A percentile compares a stretch with the other conserved stretches of the same genome.
phyloP scores from a whole-genome alignment of 768 basidiomycete genomes.

The Lactifluus piperatus region DNA sequence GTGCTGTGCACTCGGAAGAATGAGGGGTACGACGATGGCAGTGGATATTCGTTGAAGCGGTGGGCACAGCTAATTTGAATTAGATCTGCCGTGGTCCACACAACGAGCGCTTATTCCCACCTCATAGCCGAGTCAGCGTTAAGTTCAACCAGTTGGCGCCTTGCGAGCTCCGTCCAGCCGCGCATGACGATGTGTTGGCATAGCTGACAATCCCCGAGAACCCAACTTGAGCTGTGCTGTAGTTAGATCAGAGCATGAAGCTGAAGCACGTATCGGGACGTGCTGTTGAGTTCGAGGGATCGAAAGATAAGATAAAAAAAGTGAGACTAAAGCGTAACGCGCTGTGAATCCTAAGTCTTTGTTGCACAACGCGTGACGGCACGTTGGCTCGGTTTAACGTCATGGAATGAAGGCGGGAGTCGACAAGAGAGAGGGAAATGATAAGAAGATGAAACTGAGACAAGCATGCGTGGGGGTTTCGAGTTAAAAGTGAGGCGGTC shows the following conservation, averaged over 20 bases:
- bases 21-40: constrained; percentile 51
- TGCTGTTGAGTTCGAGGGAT: too few relatives aligned
- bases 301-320: too few relatives aligned
- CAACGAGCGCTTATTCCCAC: constrained; percentile 25
- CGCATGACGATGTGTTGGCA: constrained; percentile 48
- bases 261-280: too few relatives aligned
- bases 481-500: too few relatives aligned
- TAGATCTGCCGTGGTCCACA: background rate
- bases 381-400: too few relatives aligned
- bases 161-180: constrained; percentile 39
- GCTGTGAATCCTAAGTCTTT: too few relatives aligned
- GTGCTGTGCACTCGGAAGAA: constrained; percentile 29
- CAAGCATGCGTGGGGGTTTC: too few relatives aligned
- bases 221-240: background rate
- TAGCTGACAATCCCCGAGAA: constrained; percentile 18
- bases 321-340: too few relatives aligned
- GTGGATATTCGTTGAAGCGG: constrained; percentile 45
- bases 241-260: background rate
- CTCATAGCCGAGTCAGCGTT: constrained; percentile 29
- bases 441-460: too few relatives aligned
- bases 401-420: too few relatives aligned
- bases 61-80: background rate
- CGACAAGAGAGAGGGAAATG: too few relatives aligned
- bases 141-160: constrained; percentile 35
- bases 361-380: too few relatives aligned